Percentiles rank a stretch among this genome's conserved stretches.
Conservation (phyloP, 148 eudicot genomes). For the Diospyros kaki region DNA sequence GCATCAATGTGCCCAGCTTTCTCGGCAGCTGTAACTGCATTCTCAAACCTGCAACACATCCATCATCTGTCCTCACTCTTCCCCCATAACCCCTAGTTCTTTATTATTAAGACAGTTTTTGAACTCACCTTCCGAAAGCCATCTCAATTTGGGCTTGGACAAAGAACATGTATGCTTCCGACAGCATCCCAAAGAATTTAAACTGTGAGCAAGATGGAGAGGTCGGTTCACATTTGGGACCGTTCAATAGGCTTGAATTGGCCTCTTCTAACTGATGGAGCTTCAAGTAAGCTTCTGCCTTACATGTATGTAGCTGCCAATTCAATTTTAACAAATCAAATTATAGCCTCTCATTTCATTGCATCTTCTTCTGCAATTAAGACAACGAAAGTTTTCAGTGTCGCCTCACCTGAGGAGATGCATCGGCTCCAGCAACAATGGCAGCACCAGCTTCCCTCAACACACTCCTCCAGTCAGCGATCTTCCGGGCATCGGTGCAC, state of each 20-base stretch:
- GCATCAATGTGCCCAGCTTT: slow-evolving; percentile 63
- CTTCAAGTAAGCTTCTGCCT: slow-evolving; percentile 82
- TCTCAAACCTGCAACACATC: slow-evolving; percentile 77
- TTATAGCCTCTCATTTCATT: not conserved
- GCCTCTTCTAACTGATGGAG: slow-evolving; percentile 75
- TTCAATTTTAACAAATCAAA: slow-evolving; percentile 8
- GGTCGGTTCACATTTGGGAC: slow-evolving; percentile 44
- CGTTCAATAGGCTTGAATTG: slow-evolving; percentile 33
- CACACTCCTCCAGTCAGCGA: slow-evolving; percentile 67
- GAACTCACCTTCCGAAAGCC: slow-evolving; percentile 85
- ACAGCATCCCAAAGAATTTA: slow-evolving; percentile 80
- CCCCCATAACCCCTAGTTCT: slow-evolving; percentile 17
- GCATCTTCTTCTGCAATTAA: not conserved
- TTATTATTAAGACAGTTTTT: slow-evolving; percentile 16
- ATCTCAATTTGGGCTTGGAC: slow-evolving; percentile 82
- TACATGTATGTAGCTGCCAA: slow-evolving; percentile 65
- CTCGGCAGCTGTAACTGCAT: slow-evolving; percentile 62
- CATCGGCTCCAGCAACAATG: slow-evolving; percentile 73
- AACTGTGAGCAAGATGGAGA: slow-evolving; percentile 38
- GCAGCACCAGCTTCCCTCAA: slow-evolving; percentile 70
- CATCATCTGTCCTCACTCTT: slow-evolving; percentile 38
- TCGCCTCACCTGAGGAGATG: slow-evolving; percentile 63
- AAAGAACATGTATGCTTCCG: slow-evolving; percentile 67
- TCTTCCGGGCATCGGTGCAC: slow-evolving; percentile 59
- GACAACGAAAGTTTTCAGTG: not conserved